Base-by-base conservation (phyloP, 495 filamentous ascomycete species). In the Xylaria palmicola region DNA sequence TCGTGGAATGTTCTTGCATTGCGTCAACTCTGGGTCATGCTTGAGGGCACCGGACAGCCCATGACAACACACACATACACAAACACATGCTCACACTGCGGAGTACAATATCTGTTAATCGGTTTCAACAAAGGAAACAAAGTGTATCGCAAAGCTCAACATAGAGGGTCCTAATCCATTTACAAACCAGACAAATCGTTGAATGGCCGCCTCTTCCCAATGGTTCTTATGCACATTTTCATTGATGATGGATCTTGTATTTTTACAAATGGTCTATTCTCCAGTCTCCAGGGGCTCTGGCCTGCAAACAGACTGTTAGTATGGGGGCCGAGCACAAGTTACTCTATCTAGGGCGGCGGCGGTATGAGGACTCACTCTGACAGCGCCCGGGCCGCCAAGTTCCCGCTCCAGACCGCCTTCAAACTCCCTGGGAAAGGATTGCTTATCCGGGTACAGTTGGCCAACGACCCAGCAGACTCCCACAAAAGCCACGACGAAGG, bases 331-430 rank as follows among this genome's bases (percentile, higher is more conserved):
- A 2, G 53, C 15, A 44, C 34, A 10, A 27, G 29, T n/a, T n/a
- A 36, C 32, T 51, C n/a, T 15, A 34, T 22, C 2, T 40, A 32
- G 15, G 26, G n/a, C 22, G 10, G 9, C 8, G 5, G 5, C 3
- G 6, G 19, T 26, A 41, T 22, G 7, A 50, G 7, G 30, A 77
- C 81, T 73, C 69, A 81, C 82, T 64, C 79, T 71, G 3, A 78
- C 6, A 27, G 79, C 81, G 61, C 75, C 75, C 24, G 76, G 56
- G 20, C 94, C 94, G 49, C 94, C 95, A 50, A 99, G 78, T 66
- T 97, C 95, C 62, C 82, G 82, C 73, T 93, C 87, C 59, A 99
- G 73, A 26, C 95, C 95, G 59, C 83, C 90, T 58, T 88, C 87
- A 68, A 90, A 99, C 61, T 89, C 89, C 57, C 88, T 86, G 3